Conservation (phyloP, 2,329 filamentous ascomycete genomes). For the Lecanicillium sp. region DNA sequence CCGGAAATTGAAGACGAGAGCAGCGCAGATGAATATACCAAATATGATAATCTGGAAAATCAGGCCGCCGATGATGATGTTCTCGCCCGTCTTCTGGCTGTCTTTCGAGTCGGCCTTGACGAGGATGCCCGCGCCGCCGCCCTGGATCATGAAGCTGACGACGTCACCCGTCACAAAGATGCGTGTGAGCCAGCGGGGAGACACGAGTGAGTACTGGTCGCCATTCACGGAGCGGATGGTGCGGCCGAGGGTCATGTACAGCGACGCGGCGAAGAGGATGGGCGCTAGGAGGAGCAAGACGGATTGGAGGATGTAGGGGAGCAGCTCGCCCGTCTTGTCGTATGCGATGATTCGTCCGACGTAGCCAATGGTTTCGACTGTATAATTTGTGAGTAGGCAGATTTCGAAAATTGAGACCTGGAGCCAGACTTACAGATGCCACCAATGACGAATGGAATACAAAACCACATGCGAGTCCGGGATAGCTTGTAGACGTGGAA, state of each 20-base stretch:
- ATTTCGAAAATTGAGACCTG: not conserved
- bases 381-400: not conserved
- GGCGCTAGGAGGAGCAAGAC: constrained; percentile 33
- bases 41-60: constrained; percentile 49
- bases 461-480: constrained; percentile 39
- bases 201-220: constrained; percentile 14
- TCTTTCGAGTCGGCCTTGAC: constrained; percentile 15
- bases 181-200: constrained; percentile 18
- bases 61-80: constrained; percentile 45
- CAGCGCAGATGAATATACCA: constrained; percentile 39
- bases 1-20: constrained; percentile 33
- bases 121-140: constrained; percentile 20
- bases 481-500: constrained; percentile 33
- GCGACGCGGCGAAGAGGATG: constrained; percentile 35
- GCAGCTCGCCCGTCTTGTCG: constrained; percentile 24
- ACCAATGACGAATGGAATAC: constrained; percentile 36
- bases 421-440: constrained; percentile 31
- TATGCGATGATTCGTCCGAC: constrained; percentile 28
- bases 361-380: constrained; percentile 30
- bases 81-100: constrained; percentile 26
- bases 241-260: constrained; percentile 37
- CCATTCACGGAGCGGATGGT: constrained; percentile 23
- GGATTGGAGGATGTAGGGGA: constrained; percentile 31
- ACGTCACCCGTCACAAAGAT: constrained; percentile 25
- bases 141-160: constrained; percentile 21